Percentiles rank a stretch among this genome's conserved stretches.
phyloP scores from a whole-genome alignment of 2,329 filamentous ascomycete species.

The Ceratocystis cubensis region DNA sequence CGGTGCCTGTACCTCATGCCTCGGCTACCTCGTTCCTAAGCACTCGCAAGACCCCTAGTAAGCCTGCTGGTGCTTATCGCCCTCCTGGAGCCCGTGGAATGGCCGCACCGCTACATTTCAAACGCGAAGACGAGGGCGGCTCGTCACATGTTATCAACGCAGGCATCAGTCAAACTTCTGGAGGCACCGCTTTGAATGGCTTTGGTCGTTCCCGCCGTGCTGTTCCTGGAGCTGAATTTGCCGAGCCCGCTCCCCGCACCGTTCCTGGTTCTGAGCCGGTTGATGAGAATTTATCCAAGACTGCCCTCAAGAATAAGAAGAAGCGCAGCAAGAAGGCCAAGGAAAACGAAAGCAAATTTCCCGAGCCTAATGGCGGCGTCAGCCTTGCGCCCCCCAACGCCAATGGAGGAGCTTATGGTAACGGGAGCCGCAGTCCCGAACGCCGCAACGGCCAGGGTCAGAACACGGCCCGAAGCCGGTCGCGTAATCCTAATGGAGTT shows the following conservation, averaged over 20 bases:
- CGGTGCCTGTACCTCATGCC: constrained; percentile 63
- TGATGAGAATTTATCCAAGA: constrained; percentile 68
- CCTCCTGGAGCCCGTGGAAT: constrained; percentile 86
- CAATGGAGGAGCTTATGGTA: constrained; percentile 27
- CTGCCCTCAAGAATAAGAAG: constrained; percentile 94
- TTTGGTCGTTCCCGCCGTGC: constrained; percentile 64
- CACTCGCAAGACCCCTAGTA: constrained; percentile 85
- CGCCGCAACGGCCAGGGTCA: constrained; percentile 38
- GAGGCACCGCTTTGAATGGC: constrained; percentile 54
- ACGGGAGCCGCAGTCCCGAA: constrained; percentile 53
- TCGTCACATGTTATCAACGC: constrained; percentile 74
- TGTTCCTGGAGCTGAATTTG: constrained; percentile 75
- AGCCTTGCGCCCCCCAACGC: constrained; percentile 37
- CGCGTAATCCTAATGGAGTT: constrained; percentile 36
- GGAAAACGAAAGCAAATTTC: constrained; percentile 54
- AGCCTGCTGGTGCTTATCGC: constrained; percentile 92
- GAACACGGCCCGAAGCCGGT: constrained; percentile 39
- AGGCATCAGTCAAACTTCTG: constrained; percentile 32
- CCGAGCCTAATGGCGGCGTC: constrained; percentile 35
- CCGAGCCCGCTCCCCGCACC: constrained; percentile 54
- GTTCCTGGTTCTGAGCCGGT: constrained; percentile 52
- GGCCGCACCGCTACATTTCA: constrained; percentile 83
- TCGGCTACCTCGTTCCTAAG: constrained; percentile 74
- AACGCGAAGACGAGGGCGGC: constrained; percentile 93
- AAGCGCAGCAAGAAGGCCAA: constrained; percentile 87